Percentiles rank a stretch among this genome's conserved stretches.
phyloP scores from a whole-genome alignment of 306 rosid species.

The Trifolium subterraneum region DNA sequence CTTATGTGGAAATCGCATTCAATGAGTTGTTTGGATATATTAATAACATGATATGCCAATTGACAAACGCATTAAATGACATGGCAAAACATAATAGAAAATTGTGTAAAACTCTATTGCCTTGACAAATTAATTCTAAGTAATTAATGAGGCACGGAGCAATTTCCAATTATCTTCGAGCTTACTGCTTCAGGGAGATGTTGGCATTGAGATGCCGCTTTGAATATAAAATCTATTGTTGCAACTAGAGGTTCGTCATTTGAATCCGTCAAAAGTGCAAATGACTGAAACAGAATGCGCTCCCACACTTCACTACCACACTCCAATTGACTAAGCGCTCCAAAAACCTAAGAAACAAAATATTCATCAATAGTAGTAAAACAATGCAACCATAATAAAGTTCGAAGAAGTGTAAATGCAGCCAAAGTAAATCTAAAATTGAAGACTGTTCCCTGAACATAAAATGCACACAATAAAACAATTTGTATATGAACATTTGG shows the following conservation, averaged over 20 bases:
- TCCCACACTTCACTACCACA: constrained; percentile 98
- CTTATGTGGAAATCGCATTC: background rate
- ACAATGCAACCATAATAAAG: constrained; percentile 27
- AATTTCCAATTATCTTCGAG: constrained; percentile 39
- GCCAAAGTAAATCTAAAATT: constrained; percentile 12
- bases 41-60: constrained; percentile 25
- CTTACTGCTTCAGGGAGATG: constrained; percentile 98
- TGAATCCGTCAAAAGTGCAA: constrained; percentile 81
- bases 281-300: constrained; percentile 76
- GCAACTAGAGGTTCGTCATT: constrained; percentile 85
- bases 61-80: constrained; percentile 34
- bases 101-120: background rate
- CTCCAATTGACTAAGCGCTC: constrained; percentile 91
- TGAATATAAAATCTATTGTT: constrained; percentile 87
- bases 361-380: constrained; percentile 41
- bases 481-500: constrained; percentile 35
- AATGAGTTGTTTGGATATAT: constrained; percentile 30
- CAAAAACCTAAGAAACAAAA: constrained; percentile 68
- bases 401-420: constrained; percentile 14
- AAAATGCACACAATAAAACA: constrained; percentile 21
- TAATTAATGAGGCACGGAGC: constrained; percentile 35
- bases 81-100: constrained; percentile 21
- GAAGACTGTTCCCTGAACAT: constrained; percentile 21
- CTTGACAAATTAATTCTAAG: background rate
- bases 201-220: constrained; percentile 97